Base-by-base conservation (phyloP, 805 yeast species). In the Zygosaccharomyces gambellarensis region DNA sequence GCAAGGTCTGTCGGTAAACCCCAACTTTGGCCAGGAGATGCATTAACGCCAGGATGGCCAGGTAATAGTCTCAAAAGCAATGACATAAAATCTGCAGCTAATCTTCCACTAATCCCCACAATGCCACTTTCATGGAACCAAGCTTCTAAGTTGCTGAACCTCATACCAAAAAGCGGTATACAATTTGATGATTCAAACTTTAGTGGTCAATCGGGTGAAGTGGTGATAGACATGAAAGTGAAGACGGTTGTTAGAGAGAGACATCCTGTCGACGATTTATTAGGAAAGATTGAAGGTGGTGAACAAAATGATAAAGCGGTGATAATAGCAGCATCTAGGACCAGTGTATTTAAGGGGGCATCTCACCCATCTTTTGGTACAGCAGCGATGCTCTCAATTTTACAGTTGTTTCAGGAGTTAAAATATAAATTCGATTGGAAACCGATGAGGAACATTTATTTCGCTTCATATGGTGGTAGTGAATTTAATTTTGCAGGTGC, bases 401-500 rank as follows among this genome's bases (percentile, higher is more conserved):
- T 87, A 8, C 79, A 85, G 49, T 64, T 86, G 0, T 79, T 90
- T 47, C 80, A 87, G 19, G 73, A 79, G 25, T 70, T 90, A 65
- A 82, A 79, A 50, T 73, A 80, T 46, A 73, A 81, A 32, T 77
- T 76, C 57, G 80, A 82, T 51, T 90, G 97, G 97, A 71, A 74
- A 41, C 97, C 98, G 0, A 66, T 89, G 36, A 77, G 98, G 64
- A 76, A 90, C 3, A 82, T 90, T 11, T 83, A 84, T 60, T 90
- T 90, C 69, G 80, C 81, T 0, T 87, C 96, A 0, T 89, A 86
- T 71, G 95, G 90, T 59, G 97, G 87, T 1, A 71, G 85, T 0
- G 81, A 83, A 52, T 89, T 85, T 60, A 90, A 90, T 62, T 70
- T 76, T 56, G 96, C 94, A 0, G 98, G 98, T 0, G 75, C 87